Evolutionary conservation across 116 monocot genomes (phyloP).

Genomic region (Dioscorea cayenensis): DNA sequence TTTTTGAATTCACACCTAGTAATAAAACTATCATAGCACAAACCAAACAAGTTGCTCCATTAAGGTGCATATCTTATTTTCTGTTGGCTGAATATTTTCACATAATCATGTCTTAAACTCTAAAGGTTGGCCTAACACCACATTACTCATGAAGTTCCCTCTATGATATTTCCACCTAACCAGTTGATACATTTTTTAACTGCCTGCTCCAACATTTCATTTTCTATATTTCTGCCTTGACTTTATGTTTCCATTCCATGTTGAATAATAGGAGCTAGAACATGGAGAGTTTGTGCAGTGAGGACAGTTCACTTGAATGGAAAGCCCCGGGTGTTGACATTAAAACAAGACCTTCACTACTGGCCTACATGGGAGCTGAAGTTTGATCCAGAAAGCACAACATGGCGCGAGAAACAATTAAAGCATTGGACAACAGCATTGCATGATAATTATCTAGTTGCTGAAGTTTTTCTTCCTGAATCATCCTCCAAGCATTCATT

Average conservation of each 20-base stretch:
- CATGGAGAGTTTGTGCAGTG: conserved; percentile 85
- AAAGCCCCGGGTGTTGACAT: conserved; percentile 77
- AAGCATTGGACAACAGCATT: conserved; percentile 32
- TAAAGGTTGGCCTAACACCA: not conserved
- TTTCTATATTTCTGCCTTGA: not conserved
- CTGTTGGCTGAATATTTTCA: not conserved
- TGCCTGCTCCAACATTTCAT: not conserved
- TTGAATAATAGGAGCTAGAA: conserved; percentile 48
- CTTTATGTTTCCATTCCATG: not conserved
- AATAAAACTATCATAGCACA: not conserved
- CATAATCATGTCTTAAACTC: not conserved
- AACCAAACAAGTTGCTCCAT: not conserved
- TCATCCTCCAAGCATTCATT: no score
- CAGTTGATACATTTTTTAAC: no score
- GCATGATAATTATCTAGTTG: not conserved
- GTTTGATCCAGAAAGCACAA: conserved; percentile 75
- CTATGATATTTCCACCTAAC: no score
- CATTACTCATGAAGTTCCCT: not conserved
- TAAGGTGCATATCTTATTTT: not conserved
- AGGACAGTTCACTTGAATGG: conserved; percentile 82
- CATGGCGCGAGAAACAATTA: conserved; percentile 64
- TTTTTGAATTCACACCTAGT: not conserved
- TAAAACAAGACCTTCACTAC: conserved; percentile 97
- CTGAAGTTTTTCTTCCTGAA: no score
- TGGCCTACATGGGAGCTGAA: conserved; percentile 95